phyloP scores from a whole-genome alignment of 805 yeast genomes.

The Middelhovenomyces tepae region DNA sequence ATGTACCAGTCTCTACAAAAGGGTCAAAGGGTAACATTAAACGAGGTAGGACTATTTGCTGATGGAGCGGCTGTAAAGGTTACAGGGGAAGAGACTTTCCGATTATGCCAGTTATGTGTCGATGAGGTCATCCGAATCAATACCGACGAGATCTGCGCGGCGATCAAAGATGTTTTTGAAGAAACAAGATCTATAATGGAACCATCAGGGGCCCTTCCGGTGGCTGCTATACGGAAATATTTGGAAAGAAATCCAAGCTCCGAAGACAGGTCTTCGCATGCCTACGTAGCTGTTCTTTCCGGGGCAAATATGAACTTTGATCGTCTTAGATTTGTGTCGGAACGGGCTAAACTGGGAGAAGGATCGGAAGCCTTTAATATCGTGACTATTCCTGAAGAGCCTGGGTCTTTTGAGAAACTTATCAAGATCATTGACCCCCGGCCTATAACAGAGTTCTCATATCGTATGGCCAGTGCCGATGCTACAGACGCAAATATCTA shows the following conservation, averaged over 20 bases:
- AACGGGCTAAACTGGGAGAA: conserved; percentile 97
- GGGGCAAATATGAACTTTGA: conserved; percentile 99
- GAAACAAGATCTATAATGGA: conserved; percentile 91
- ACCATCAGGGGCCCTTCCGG: conserved; percentile 95
- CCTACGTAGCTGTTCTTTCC: conserved; percentile 77
- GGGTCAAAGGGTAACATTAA: conserved; percentile 47
- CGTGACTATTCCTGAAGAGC: conserved; percentile 83
- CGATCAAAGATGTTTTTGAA: conserved; percentile 91
- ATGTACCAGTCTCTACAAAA: conserved; percentile 58
- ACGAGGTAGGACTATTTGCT: conserved; percentile 89
- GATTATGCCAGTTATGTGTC: conserved; percentile 66
- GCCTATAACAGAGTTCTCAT: conserved; percentile 88
- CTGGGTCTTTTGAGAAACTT: conserved; percentile 79
- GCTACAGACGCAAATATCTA: conserved; percentile 58
- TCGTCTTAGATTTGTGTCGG: conserved; percentile 89
- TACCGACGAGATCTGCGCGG: conserved; percentile 95
- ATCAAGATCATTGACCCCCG: conserved; percentile 79
- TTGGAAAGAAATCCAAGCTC: conserved; percentile 58
- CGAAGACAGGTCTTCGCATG: conserved; percentile 56
- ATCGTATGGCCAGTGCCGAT: conserved; percentile 50
- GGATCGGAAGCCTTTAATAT: conserved; percentile 92
- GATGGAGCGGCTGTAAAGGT: conserved; percentile 96
- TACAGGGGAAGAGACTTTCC: conserved; percentile 86
- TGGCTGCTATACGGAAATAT: conserved; percentile 89
- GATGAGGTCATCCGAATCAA: conserved; percentile 80